A percentile compares a stretch with the other conserved stretches of the same genome.
phyloP scores from a whole-genome alignment of 805 yeast species.

The Blastobotrys mokoenaii region DNA sequence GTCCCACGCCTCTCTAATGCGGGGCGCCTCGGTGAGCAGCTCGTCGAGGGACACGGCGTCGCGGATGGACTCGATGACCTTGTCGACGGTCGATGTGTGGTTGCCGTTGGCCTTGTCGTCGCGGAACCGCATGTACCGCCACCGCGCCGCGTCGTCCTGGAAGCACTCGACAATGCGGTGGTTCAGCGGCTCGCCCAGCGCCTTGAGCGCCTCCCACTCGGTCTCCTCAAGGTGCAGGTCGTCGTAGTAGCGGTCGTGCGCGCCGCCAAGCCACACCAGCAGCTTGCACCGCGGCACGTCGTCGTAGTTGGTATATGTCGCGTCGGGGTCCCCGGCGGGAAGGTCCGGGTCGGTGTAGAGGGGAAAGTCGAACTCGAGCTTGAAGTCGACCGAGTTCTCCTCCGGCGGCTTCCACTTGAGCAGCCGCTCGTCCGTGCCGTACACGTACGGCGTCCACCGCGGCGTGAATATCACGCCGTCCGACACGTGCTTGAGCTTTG shows the following conservation, averaged over 20 bases:
- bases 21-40: conserved; percentile 46
- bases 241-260: conserved; percentile 52
- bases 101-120: conserved; percentile 90
- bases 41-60: conserved; percentile 83
- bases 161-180: conserved; percentile 85
- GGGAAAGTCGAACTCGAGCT: conserved; percentile 55
- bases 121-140: conserved; percentile 84
- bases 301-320: conserved; percentile 68
- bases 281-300: conserved; percentile 62
- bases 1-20: conserved; percentile 34
- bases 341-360: conserved; percentile 52
- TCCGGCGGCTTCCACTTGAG: conserved; percentile 97
- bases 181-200: conserved; percentile 69
- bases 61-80: conserved; percentile 72
- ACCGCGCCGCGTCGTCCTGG: conserved; percentile 54
- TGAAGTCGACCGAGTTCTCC: conserved; percentile 89
- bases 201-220: conserved; percentile 75
- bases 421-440: conserved; percentile 81
- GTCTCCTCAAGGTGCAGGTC: conserved; percentile 53
- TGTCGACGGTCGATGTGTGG: conserved; percentile 70
- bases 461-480: conserved; percentile 95
- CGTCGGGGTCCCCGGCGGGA: conserved; percentile 25
- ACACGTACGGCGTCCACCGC: conserved; percentile 74
- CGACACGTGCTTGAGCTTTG: conserved; percentile 69
- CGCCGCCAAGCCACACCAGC: conserved; percentile 68